Conservation (phyloP, 2,329 filamentous ascomycete species). For the Ceratocystiopsis sp. region DNA sequence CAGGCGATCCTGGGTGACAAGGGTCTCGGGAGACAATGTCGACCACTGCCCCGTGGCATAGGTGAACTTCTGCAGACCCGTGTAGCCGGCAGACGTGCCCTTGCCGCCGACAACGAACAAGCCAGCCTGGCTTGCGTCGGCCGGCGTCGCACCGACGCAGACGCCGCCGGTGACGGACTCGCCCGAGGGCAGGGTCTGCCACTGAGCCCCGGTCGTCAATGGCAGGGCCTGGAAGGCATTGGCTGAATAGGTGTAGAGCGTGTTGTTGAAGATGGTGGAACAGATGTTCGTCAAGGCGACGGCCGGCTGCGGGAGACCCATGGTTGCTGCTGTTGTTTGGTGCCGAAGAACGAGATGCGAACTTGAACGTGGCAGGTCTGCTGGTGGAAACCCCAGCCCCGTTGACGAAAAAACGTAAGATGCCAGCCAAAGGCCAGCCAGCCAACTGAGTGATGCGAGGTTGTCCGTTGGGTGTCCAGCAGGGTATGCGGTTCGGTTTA, state of each 20-base stretch:
- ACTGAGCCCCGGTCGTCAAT: constrained; percentile 51
- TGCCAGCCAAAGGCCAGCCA: too few relatives aligned
- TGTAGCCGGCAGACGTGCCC: constrained; percentile 36
- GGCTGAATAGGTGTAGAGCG: constrained; percentile 67
- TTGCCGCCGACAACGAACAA: constrained; percentile 73
- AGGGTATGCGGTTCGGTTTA: too few relatives aligned
- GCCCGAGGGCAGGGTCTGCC: constrained; percentile 49
- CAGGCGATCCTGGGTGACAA: constrained; percentile 49
- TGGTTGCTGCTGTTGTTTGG: constrained; percentile 18
- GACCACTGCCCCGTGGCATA: constrained; percentile 38
- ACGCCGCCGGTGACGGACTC: constrained; percentile 55
- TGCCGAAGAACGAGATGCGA: background rate
- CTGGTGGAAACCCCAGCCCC: background rate
- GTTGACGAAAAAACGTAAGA: too few relatives aligned
- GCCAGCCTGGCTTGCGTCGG: constrained; percentile 39
- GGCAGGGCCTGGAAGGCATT: constrained; percentile 58
- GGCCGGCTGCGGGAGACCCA: constrained; percentile 57
- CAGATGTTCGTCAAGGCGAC: constrained; percentile 61
- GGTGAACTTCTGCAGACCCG: constrained; percentile 55
- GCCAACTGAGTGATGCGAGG: too few relatives aligned
- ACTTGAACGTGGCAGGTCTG: background rate
- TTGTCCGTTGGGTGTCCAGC: too few relatives aligned
- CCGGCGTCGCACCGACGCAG: constrained; percentile 56
- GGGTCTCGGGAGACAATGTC: constrained; percentile 23
- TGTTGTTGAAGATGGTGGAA: constrained; percentile 64